These are phyloP conservation scores for Rhodocollybia butyracea DNA, from an alignment of 768 basidiomycete species.

Conservation along the genomic window DNA sequence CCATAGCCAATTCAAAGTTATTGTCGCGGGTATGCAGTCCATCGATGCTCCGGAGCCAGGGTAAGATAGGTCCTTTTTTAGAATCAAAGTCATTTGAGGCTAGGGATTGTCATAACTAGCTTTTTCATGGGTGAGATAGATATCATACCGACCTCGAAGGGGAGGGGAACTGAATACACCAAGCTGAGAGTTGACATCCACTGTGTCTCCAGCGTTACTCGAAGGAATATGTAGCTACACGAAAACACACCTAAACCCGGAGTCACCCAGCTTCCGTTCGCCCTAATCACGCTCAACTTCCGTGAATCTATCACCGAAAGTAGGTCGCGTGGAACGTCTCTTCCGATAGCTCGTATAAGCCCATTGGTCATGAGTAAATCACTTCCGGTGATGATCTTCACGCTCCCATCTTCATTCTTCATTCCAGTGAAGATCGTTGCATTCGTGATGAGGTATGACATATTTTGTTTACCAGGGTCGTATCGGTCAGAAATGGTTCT, in stretches of 20 bases:
- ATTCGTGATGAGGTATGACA: constrained; percentile 66
- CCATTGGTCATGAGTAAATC: constrained; percentile 70
- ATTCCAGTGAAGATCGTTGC: constrained; percentile 65
- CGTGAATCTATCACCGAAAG: constrained; percentile 11
- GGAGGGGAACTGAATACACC: constrained; percentile 66
- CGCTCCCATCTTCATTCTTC: constrained; percentile 47
- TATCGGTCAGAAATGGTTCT: constrained; percentile 61
- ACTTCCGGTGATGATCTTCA: constrained; percentile 39
- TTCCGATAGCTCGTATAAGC: constrained; percentile 56
- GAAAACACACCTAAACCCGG: constrained; percentile 53
- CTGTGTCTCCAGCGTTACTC: constrained; percentile 23
- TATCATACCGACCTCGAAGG: constrained; percentile 34
- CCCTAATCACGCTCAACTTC: constrained; percentile 55
- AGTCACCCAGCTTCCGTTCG: constrained; percentile 64
- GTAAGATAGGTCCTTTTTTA: constrained; percentile 60
- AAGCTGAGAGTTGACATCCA: constrained; percentile 79
- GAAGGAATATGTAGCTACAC: constrained; percentile 10
- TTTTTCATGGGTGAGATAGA: too few relatives aligned
- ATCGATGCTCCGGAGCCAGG: constrained; percentile 82
- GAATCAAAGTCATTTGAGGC: constrained; percentile 65
- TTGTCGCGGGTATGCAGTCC: constrained; percentile 86
- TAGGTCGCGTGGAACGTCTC: constrained; percentile 38
- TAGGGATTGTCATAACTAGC: too few relatives aligned
- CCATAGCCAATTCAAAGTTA: constrained; percentile 65
- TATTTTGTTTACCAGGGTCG: constrained; percentile 51